These are phyloP conservation scores for Chaetomiaceae sp. DNA, from an alignment of 2,329 filamentous ascomycete genomes.

Conservation along the genomic window DNA sequence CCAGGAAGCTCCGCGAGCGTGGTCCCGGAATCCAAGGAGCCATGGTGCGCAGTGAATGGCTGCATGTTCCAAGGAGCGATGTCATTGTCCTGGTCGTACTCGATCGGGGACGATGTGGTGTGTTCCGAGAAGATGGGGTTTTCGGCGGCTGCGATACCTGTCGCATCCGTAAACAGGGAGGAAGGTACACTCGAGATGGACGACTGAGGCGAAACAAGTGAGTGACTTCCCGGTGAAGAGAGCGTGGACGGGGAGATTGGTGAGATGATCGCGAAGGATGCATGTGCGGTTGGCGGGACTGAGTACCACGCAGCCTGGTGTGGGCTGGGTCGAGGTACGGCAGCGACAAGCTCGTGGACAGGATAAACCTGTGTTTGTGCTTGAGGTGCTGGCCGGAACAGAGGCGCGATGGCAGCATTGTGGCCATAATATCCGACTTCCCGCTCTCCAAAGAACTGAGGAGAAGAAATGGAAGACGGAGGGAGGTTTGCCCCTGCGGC, in stretches of 20 bases:
- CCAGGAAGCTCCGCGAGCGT: background rate
- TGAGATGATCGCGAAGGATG: background rate
- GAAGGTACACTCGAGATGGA: background rate
- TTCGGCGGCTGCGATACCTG: background rate
- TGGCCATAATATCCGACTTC: background rate
- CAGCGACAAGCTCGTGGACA: background rate
- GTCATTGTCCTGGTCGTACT: background rate
- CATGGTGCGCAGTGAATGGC: background rate
- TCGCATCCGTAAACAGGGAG: background rate
- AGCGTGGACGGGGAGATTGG: background rate
- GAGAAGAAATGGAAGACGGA: background rate
- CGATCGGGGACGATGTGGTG: slow-evolving; percentile 3
- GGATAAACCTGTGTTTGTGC: background rate
- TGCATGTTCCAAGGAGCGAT: background rate
- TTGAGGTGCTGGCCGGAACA: too few species aligned
- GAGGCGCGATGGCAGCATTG: background rate
- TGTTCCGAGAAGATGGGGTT: background rate
- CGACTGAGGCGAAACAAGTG: background rate
- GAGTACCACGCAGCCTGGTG: background rate
- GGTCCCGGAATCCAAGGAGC: background rate
- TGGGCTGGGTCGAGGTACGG: too few species aligned
- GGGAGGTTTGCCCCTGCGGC: background rate
- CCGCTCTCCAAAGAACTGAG: background rate
- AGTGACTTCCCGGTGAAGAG: background rate
- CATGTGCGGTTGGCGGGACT: background rate